Percentiles rank a stretch among this genome's conserved stretches.
phyloP scores from a whole-genome alignment of 768 basidiomycete species.

The Cyclocybe aegerita region DNA sequence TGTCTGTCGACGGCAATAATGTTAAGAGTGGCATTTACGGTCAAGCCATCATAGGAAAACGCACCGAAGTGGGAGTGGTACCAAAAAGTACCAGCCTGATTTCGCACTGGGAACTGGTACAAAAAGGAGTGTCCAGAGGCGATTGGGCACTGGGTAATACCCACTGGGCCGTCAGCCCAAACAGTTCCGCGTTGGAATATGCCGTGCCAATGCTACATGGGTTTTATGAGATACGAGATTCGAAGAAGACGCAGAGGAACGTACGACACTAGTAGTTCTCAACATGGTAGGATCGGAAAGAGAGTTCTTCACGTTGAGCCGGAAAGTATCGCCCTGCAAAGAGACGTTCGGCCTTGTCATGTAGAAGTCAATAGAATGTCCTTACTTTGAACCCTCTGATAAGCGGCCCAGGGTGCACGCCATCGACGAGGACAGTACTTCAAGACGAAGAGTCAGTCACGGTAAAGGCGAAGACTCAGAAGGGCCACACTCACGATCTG shows the following conservation, averaged over 20 bases:
- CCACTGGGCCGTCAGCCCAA: slow-evolving; percentile 43
- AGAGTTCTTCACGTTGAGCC: slow-evolving; percentile 43
- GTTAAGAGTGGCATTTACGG: background rate
- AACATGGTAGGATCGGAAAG: slow-evolving; percentile 37
- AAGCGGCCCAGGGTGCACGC: background rate
- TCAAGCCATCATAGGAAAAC: background rate
- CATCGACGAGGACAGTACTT: too few species aligned
- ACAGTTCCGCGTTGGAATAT: slow-evolving; percentile 41
- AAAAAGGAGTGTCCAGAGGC: slow-evolving; percentile 37
- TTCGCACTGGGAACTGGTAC: slow-evolving; percentile 34
- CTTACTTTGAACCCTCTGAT: slow-evolving; percentile 26
- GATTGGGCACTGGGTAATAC: slow-evolving; percentile 51
- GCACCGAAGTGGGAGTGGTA: slow-evolving; percentile 34
- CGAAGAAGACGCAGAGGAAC: slow-evolving; percentile 2
- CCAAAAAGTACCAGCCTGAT: slow-evolving; percentile 35
- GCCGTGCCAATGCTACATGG: slow-evolving; percentile 52
- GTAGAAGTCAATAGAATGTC: background rate
- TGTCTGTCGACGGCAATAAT: slow-evolving; percentile 16
- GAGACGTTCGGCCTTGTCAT: background rate
- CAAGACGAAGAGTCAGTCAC: background rate
- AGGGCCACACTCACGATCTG: slow-evolving; percentile 18
- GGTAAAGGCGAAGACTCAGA: background rate
- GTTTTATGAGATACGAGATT: background rate
- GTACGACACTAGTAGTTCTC: slow-evolving; percentile 28
- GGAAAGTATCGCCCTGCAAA: slow-evolving; percentile 31